Percentiles rank a stretch among this genome's conserved stretches.
Conservation (phyloP, 352 stramenopile species). For the Blastocystis sp. region DNA sequence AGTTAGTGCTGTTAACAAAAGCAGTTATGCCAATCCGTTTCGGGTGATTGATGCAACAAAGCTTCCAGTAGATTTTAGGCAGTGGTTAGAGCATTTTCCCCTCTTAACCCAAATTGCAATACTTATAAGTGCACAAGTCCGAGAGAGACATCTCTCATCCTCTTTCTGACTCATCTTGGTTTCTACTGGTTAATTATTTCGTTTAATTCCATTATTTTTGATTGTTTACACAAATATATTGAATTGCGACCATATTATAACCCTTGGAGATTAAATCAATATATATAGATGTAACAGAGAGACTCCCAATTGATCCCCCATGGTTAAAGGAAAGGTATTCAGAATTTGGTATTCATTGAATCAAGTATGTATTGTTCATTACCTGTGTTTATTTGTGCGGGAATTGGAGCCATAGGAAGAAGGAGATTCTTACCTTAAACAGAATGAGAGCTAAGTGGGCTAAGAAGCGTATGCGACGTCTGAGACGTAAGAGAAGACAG, state of each 20-base stretch:
- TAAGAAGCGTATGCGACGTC: conserved; percentile 51
- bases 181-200: too few relatives aligned
- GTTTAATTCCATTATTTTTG: too few relatives aligned
- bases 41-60: not conserved
- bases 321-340: not conserved
- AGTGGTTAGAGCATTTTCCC: not conserved
- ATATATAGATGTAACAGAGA: too few relatives aligned
- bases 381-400: not conserved
- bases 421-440: not conserved
- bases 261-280: too few relatives aligned
- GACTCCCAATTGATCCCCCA: not conserved
- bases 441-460: conserved; percentile 47
- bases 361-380: not conserved
- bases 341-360: conserved; percentile 36
- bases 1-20: too few relatives aligned
- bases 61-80: not conserved
- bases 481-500: conserved; percentile 59
- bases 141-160: not conserved
- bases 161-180: not conserved
- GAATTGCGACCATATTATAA: too few relatives aligned
- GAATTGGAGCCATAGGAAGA: not conserved
- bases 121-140: not conserved
- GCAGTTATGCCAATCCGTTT: conserved; percentile 14
- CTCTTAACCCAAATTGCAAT: conserved; percentile 51
- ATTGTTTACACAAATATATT: too few relatives aligned